phyloP scores from a whole-genome alignment of 1,139 yeast species.

The Meyerozyma sp. region DNA sequence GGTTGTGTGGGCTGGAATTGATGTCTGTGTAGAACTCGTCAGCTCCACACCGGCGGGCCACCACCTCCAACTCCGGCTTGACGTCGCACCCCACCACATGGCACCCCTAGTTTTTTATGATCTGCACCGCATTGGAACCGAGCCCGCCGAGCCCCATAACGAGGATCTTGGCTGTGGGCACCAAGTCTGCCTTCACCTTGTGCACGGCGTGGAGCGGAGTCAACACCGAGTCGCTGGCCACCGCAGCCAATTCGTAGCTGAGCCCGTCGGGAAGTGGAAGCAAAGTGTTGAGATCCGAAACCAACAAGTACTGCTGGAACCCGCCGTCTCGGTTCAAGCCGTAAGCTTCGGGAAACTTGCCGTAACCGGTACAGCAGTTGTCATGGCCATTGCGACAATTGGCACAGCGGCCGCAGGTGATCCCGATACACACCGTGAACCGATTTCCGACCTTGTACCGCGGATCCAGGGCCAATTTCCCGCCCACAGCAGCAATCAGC shows the following conservation, averaged over 20 bases:
- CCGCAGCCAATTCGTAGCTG: slow-evolving; percentile 42
- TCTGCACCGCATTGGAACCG: slow-evolving; percentile 46
- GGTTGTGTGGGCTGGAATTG: slow-evolving; percentile 19
- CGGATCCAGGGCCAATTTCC: slow-evolving; percentile 19
- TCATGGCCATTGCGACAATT: slow-evolving; percentile 41
- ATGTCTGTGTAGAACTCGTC: slow-evolving; percentile 35
- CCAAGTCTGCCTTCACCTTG: slow-evolving; percentile 27
- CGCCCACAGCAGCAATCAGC: slow-evolving; percentile 36
- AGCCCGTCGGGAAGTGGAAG: slow-evolving; percentile 45
- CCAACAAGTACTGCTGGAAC: slow-evolving; percentile 41
- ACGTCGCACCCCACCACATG: slow-evolving; percentile 36
- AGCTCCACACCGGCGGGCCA: slow-evolving; percentile 38
- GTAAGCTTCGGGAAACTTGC: slow-evolving; percentile 18
- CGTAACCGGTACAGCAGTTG: slow-evolving; percentile 25
- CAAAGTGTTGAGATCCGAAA: slow-evolving; percentile 29
- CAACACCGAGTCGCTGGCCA: slow-evolving; percentile 44
- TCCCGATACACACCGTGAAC: slow-evolving; percentile 30
- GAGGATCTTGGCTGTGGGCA: slow-evolving; percentile 36
- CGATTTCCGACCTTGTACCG: slow-evolving; percentile 29
- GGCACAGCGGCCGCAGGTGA: slow-evolving; percentile 41
- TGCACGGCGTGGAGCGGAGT: slow-evolving; percentile 49
- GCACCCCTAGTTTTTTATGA: slow-evolving; percentile 36
- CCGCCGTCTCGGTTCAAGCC: slow-evolving; percentile 49
- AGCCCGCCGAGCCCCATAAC: slow-evolving; percentile 48
- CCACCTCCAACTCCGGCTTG: slow-evolving; percentile 22